phyloP scores from a whole-genome alignment of 1,139 yeast species.

The Suhomyces maxii region DNA sequence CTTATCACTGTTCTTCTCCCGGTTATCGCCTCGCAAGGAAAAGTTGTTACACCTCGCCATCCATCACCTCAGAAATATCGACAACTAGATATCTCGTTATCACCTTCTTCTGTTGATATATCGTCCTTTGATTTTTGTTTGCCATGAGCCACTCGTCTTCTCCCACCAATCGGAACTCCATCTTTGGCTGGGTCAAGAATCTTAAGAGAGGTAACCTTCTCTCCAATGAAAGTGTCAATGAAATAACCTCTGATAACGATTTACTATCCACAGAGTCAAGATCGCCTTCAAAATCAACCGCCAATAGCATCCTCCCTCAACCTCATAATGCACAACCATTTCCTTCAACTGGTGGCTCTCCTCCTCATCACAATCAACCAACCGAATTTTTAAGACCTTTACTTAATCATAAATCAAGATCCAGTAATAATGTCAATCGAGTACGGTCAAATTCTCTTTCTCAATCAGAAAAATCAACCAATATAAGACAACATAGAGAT shows the following conservation, averaged over 20 bases:
- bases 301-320: constrained; percentile 14
- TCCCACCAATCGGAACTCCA: constrained; percentile 42
- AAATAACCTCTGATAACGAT: constrained; percentile 36
- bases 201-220: constrained; percentile 40
- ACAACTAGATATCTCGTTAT: no score
- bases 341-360: constrained; percentile 11
- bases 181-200: constrained; percentile 52
- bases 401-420: constrained; percentile 50
- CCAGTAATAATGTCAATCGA: constrained; percentile 48
- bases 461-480: constrained; percentile 32
- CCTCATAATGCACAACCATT: constrained; percentile 8
- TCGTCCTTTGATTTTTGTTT: neutral
- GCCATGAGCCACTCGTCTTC: constrained; percentile 44
- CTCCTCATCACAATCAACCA: constrained; percentile 12
- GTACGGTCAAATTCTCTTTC: constrained; percentile 40
- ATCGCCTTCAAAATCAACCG: constrained; percentile 24
- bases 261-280: constrained; percentile 23
- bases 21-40: no score
- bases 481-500: constrained; percentile 56
- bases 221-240: constrained; percentile 45
- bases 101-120: neutral
- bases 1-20: no score
- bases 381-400: constrained; percentile 47
- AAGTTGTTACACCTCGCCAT: no score
- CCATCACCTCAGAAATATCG: no score